phyloP scores from a whole-genome alignment of 371 early-diverging fungal genomes.

The Apophysomyces trapeziformis region DNA sequence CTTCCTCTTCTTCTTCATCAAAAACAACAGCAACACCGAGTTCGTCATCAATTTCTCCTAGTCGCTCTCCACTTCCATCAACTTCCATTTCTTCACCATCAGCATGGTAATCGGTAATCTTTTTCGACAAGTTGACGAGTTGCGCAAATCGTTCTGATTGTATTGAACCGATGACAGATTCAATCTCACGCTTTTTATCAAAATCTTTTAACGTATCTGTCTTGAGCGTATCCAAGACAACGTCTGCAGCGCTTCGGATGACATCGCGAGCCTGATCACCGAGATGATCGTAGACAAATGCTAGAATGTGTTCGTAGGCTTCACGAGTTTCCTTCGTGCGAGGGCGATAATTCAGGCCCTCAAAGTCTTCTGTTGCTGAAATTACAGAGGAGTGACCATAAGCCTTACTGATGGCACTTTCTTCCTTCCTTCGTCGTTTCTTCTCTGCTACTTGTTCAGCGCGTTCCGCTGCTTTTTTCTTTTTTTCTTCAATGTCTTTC shows the following conservation, averaged over 20 bases:
- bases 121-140: slow-evolving; percentile 89
- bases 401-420: slow-evolving; percentile 63
- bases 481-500: slow-evolving; percentile 69
- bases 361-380: slow-evolving; percentile 92
- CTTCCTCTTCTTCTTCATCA: slow-evolving; percentile 75
- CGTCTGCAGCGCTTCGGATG: slow-evolving; percentile 90
- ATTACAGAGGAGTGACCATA: slow-evolving; percentile 85
- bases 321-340: slow-evolving; percentile 93
- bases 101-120: slow-evolving; percentile 86
- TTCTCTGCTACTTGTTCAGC: slow-evolving; percentile 56
- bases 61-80: slow-evolving; percentile 47
- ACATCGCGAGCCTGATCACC: slow-evolving; percentile 92
- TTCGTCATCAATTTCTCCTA: slow-evolving; percentile 73
- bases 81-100: slow-evolving; percentile 57
- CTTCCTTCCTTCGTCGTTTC: slow-evolving; percentile 62
- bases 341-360: slow-evolving; percentile 88
- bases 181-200: slow-evolving; percentile 87
- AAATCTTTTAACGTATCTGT: slow-evolving; percentile 85
- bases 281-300: slow-evolving; percentile 79
- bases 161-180: slow-evolving; percentile 70
- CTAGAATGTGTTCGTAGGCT: slow-evolving; percentile 87
- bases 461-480: slow-evolving; percentile 60
- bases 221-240: slow-evolving; percentile 83
- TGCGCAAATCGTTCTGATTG: slow-evolving; percentile 83
- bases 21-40: slow-evolving; percentile 82